These are phyloP conservation scores for Cryptosporidium xiaoi DNA, from an alignment of 169 alveolate species.

Conservation along the genomic window DNA sequence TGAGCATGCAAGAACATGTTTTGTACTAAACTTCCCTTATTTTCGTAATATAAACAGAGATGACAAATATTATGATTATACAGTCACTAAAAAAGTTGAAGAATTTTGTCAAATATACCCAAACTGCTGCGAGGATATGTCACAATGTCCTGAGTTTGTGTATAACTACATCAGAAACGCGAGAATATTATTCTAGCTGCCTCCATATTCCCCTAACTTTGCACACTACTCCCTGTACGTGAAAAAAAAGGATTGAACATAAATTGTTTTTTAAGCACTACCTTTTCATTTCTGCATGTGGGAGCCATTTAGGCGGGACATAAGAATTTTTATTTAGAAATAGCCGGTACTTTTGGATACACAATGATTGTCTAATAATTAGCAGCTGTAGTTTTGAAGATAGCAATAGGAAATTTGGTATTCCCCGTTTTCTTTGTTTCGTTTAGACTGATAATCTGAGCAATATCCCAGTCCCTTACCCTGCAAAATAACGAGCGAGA, in stretches of 20 bases:
- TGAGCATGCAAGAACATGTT: not conserved
- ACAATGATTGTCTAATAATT: no score
- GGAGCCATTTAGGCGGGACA: no score
- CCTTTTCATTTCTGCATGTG: not conserved
- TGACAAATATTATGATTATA: conserved; percentile 29
- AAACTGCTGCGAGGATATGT: conserved; percentile 51
- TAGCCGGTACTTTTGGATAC: no score
- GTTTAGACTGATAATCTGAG: no score
- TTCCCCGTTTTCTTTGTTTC: no score
- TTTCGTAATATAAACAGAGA: not conserved
- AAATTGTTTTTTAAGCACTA: not conserved
- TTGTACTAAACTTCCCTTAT: not conserved
- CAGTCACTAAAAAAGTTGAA: conserved; percentile 26
- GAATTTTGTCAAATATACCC: conserved; percentile 59
- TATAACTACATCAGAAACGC: conserved; percentile 51
- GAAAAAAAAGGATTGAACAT: not conserved
- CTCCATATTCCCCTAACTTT: no score
- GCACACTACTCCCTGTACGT: no score
- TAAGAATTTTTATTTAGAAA: no score
- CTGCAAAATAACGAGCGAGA: no score
- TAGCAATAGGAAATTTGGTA: no score
- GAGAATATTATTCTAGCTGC: conserved; percentile 14
- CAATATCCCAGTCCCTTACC: no score
- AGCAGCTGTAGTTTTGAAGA: no score
- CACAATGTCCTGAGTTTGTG: conserved; percentile 62